Evolutionary conservation across 2,329 filamentous ascomycete species (phyloP).

Genomic region (Aphanoascus verrucosus): DNA sequence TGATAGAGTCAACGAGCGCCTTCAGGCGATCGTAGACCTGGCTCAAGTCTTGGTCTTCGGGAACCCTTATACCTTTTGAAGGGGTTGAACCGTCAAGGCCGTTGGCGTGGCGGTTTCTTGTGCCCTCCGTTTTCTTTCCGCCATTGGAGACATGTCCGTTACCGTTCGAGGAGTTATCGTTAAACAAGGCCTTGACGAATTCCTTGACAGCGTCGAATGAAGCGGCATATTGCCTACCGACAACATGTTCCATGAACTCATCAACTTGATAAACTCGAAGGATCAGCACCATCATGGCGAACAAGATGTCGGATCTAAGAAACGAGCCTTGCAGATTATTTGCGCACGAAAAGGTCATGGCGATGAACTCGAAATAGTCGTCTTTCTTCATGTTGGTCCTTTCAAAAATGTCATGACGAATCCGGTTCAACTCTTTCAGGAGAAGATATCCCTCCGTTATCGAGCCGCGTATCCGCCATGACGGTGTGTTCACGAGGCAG

Average conservation of each 20-base stretch:
- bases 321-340: conserved; percentile 14
- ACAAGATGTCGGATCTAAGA: conserved; percentile 14
- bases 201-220: not conserved
- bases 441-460: conserved; percentile 13
- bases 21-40: not conserved
- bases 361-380: conserved; percentile 22
- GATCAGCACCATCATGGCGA: conserved; percentile 23
- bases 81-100: too few species aligned
- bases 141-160: too few species aligned
- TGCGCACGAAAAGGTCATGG: conserved; percentile 20
- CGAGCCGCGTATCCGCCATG: not conserved
- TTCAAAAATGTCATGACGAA: conserved; percentile 16
- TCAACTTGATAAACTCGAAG: conserved; percentile 23
- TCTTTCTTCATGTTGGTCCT: conserved; percentile 15
- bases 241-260: conserved; percentile 21
- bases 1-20: conserved; percentile 5
- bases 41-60: not conserved
- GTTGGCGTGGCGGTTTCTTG: too few species aligned
- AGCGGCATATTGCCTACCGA: conserved; percentile 11
- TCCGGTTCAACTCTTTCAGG: not conserved
- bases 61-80: too few species aligned
- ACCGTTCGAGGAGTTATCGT: too few species aligned
- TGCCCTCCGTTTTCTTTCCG: too few species aligned
- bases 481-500: not conserved
- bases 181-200: not conserved